These are phyloP conservation scores for Melampsora americana DNA, from an alignment of 1,284 basidiomycete genomes.

Conservation along the genomic window DNA sequence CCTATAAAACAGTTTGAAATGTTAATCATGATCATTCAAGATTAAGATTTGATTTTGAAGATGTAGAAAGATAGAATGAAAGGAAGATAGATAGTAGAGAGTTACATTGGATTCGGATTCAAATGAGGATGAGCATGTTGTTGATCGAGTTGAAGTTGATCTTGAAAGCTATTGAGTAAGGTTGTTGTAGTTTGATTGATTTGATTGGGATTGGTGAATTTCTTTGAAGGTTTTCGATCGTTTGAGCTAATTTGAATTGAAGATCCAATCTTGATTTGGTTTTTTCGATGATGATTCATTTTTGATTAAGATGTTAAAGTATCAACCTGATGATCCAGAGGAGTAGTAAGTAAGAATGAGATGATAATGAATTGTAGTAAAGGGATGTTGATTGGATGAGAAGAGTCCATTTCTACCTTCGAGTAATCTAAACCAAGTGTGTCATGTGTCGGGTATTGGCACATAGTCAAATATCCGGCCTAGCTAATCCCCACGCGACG, in stretches of 20 bases:
- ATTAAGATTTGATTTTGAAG: not conserved
- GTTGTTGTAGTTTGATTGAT: not conserved
- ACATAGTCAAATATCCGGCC: no score
- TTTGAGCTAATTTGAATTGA: not conserved
- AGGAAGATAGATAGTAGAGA: not conserved
- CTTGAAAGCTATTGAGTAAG: slow-evolving; percentile 5
- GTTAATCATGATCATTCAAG: not conserved
- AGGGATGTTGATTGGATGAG: no score
- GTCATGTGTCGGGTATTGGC: no score
- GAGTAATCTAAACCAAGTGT: no score
- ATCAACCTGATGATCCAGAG: no score
- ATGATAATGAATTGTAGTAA: no score
- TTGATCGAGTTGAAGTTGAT: slow-evolving; percentile 6
- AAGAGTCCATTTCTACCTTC: no score
- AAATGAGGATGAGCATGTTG: not conserved
- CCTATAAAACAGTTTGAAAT: not conserved
- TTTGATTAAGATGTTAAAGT: no score
- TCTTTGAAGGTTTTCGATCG: slow-evolving; percentile 4
- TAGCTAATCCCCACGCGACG: no score
- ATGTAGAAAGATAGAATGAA: not conserved
- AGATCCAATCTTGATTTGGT: no score
- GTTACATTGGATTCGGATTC: slow-evolving; percentile 35
- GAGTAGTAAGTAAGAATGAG: no score
- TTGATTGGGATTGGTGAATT: slow-evolving; percentile 8
- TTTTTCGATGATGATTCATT: no score